These are phyloP conservation scores for Fonsecaea multimorphosa DNA, from an alignment of 2,329 filamentous ascomycete genomes.

Conservation along the genomic window DNA sequence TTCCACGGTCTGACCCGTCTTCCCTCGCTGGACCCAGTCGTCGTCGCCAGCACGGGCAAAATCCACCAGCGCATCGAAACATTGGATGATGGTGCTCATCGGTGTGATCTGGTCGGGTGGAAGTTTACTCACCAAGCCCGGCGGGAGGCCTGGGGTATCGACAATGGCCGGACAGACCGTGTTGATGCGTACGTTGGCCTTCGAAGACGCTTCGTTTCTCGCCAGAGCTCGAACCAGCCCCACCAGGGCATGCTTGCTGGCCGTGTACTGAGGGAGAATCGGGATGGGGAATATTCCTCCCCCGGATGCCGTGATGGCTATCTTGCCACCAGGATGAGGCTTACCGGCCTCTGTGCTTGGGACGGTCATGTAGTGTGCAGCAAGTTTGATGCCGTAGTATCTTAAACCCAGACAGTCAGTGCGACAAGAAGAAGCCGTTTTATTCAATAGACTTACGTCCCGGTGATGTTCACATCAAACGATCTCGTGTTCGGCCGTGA, in stretches of 20 bases:
- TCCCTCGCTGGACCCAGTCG: constrained; percentile 14
- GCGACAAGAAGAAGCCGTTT: too few species aligned
- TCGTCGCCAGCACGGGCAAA: not conserved
- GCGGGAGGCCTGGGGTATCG: constrained; percentile 38
- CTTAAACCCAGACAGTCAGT: not conserved
- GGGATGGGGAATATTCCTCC: constrained; percentile 50
- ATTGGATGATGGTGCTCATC: constrained; percentile 17
- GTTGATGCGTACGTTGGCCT: constrained; percentile 42
- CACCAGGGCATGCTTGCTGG: constrained; percentile 60
- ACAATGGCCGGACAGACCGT: constrained; percentile 44
- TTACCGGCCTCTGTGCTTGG: constrained; percentile 48
- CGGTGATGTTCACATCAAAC: constrained; percentile 17
- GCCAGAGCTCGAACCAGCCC: constrained; percentile 48
- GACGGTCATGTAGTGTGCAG: constrained; percentile 59
- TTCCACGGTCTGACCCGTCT: constrained; percentile 16
- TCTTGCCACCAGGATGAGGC: constrained; percentile 49
- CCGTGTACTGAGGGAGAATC: constrained; percentile 30
- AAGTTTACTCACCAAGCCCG: not conserved
- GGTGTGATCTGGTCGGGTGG: constrained; percentile 14
- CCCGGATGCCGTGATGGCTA: constrained; percentile 54
- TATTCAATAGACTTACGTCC: constrained; percentile 6
- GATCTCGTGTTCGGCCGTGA: constrained; percentile 7
- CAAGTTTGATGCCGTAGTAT: constrained; percentile 55
- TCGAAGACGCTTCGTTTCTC: not conserved
- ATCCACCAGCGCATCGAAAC: constrained; percentile 17